Percentiles rank a stretch among this genome's conserved stretches.
Conservation (phyloP, 169 alveolate species). For the Haemoproteus tartakovskyi region DNA sequence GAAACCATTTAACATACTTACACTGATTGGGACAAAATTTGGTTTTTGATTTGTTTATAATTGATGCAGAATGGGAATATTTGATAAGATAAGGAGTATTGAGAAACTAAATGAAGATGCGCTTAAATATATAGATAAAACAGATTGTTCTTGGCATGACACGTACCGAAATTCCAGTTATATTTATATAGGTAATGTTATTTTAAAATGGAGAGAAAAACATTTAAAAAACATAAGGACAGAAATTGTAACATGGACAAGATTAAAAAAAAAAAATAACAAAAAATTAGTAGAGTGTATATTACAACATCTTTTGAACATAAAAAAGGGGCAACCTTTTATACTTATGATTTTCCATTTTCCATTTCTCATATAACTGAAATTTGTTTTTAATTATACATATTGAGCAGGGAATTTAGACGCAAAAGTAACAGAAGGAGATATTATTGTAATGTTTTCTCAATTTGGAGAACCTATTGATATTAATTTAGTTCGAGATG, state of each 20-base stretch:
- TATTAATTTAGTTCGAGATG: conserved; percentile 91
- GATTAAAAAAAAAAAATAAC: no score
- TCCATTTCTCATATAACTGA: no score
- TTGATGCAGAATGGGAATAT: conserved; percentile 65
- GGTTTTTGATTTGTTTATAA: no score
- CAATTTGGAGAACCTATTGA: conserved; percentile 98
- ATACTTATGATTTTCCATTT: background rate
- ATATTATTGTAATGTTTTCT: conserved; percentile 94
- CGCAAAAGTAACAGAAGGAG: conserved; percentile 96
- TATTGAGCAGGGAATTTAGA: conserved; percentile 89
- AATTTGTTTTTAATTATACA: no score
- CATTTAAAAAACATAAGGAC: no score
- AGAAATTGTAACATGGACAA: no score
- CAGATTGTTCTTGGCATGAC: conserved; percentile 82
- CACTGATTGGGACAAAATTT: no score
- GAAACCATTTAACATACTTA: no score
- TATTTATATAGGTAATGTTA: conserved; percentile 76
- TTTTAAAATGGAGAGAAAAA: no score
- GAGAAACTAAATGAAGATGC: conserved; percentile 75
- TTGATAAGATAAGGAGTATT: conserved; percentile 35
- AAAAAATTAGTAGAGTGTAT: no score
- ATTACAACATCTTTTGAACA: no score
- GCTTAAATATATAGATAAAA: conserved; percentile 72
- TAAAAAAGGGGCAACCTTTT: no score
- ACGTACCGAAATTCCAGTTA: conserved; percentile 78